Conservation (phyloP, 495 filamentous ascomycete genomes). For the Penicillium canariense region DNA sequence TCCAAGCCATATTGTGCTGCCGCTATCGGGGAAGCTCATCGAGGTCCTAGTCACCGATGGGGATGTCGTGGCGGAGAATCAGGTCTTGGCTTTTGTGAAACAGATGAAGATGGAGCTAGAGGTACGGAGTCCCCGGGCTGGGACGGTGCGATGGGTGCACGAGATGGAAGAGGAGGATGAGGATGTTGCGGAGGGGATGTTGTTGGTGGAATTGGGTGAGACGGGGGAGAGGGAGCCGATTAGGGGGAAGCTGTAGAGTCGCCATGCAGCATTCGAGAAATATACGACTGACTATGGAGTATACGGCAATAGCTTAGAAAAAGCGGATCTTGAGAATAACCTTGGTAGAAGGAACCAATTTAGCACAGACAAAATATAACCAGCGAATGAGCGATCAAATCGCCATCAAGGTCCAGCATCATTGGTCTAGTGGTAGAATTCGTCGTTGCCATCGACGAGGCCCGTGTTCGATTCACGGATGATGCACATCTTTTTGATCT, state of each 20-base stretch:
- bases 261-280: background rate
- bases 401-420: slow-evolving; percentile 32
- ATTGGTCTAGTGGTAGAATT: slow-evolving; percentile 62
- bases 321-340: too few species aligned
- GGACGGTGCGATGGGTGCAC: slow-evolving; percentile 52
- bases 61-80: slow-evolving; percentile 49
- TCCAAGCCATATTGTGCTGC: slow-evolving; percentile 54
- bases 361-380: too few species aligned
- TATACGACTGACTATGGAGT: too few species aligned
- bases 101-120: slow-evolving; percentile 72
- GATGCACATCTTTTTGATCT: slow-evolving; percentile 34
- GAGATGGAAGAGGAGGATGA: slow-evolving; percentile 57
- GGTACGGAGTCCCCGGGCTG: slow-evolving; percentile 48
- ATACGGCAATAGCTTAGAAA: too few species aligned
- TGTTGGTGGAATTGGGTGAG: slow-evolving; percentile 50
- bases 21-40: slow-evolving; percentile 57
- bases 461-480: slow-evolving; percentile 59
- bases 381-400: background rate
- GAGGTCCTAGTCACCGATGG: slow-evolving; percentile 56
- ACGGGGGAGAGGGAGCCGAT: slow-evolving; percentile 24
- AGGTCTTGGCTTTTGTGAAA: slow-evolving; percentile 59
- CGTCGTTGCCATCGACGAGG: slow-evolving; percentile 59
- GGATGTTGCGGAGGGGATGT: slow-evolving; percentile 57
- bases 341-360: too few species aligned
- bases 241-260: slow-evolving; percentile 12